These are phyloP conservation scores for Emericellopsis atlantica DNA, from an alignment of 2,329 filamentous ascomycete species.

Conservation along the genomic window DNA sequence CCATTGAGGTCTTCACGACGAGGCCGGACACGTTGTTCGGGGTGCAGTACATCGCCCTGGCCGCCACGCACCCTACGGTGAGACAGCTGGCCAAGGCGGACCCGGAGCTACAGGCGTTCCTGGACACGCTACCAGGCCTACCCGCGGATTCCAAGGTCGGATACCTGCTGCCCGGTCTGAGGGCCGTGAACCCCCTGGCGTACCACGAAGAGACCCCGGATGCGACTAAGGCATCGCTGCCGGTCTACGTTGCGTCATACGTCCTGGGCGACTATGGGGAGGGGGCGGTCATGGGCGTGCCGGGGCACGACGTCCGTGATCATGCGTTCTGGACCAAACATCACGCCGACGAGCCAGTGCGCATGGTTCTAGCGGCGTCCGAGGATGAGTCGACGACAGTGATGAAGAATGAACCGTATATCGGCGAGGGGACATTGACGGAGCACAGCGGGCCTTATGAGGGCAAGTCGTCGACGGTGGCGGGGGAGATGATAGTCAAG, in stretches of 20 bases:
- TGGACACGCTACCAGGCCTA: conserved; percentile 47
- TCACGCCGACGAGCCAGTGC: conserved; percentile 43
- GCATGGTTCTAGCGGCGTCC: conserved; percentile 46
- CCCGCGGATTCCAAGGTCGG: conserved; percentile 50
- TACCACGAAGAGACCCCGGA: conserved; percentile 37
- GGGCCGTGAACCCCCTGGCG: conserved; percentile 53
- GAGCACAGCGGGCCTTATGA: conserved; percentile 51
- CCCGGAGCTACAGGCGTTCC: conserved; percentile 50
- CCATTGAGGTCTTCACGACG: conserved; percentile 70
- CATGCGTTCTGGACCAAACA: conserved; percentile 71
- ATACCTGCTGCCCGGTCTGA: conserved; percentile 49
- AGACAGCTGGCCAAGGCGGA: conserved; percentile 45
- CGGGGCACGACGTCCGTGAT: conserved; percentile 71
- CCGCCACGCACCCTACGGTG: conserved; percentile 60
- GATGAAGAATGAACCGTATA: conserved; percentile 40
- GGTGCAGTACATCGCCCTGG: conserved; percentile 73
- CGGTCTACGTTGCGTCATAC: conserved; percentile 74
- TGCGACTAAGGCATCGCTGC: conserved; percentile 44
- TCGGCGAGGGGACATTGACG: conserved; percentile 56
- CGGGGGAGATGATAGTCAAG: conserved; percentile 45
- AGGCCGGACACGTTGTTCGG: conserved; percentile 79
- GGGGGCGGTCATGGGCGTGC: conserved; percentile 85
- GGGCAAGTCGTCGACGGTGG: conserved; percentile 50
- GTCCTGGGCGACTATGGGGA: conserved; percentile 78
- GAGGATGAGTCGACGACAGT: conserved; percentile 32